These are phyloP conservation scores for Chlorella sp. DNA, from an alignment of 139 green algal genomes.

Conservation along the genomic window DNA sequence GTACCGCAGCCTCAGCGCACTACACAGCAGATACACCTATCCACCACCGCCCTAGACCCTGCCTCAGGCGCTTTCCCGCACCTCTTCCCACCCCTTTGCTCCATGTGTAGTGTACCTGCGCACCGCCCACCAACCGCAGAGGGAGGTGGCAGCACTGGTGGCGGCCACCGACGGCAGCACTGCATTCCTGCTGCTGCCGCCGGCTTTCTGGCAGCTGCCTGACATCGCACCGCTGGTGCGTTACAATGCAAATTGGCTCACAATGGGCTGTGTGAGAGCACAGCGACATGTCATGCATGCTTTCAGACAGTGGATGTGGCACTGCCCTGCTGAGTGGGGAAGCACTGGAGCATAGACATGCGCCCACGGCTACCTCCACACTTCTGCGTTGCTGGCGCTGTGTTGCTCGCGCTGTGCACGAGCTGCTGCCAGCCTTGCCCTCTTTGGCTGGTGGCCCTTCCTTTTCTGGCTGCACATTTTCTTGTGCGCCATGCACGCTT, in stretches of 20 bases:
- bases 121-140: not conserved
- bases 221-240: not conserved
- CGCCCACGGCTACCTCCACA: not conserved
- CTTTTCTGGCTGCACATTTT: too few species aligned
- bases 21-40: too few species aligned
- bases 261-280: not conserved
- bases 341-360: too few species aligned
- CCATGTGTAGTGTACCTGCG: constrained; percentile 47
- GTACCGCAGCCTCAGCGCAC: not conserved
- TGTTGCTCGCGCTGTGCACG: too few species aligned
- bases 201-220: constrained; percentile 11
- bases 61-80: not conserved
- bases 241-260: not conserved
- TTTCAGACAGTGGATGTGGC: too few species aligned
- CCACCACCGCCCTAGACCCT: not conserved
- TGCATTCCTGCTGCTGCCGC: constrained; percentile 28
- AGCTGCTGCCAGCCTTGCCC: too few species aligned
- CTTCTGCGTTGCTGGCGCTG: not conserved
- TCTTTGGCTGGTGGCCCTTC: too few species aligned
- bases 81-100: not conserved
- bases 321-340: too few species aligned
- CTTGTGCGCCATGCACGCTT: too few species aligned
- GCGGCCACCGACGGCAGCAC: not conserved
- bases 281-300: too few species aligned
- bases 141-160: constrained; percentile 12